Conservation (phyloP, 768 basidiomycete species). For the Mycena filopes region DNA sequence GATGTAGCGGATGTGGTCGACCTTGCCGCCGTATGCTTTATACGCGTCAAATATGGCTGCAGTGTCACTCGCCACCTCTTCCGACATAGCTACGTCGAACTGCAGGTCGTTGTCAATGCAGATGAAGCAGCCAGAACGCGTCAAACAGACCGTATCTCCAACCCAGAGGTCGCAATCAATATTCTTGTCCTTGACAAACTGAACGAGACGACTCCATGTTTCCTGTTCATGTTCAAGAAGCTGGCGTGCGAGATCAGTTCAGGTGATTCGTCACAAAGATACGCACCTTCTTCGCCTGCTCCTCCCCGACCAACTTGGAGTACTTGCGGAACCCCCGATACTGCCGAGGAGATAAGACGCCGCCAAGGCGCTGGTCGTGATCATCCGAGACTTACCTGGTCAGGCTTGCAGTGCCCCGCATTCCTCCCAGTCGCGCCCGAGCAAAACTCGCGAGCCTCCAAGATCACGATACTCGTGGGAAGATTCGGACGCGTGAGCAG, state of each 20-base stretch:
- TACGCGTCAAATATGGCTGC: conserved; percentile 23
- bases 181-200: conserved; percentile 29
- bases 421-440: conserved; percentile 66
- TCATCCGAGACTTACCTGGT: conserved; percentile 36
- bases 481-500: conserved; percentile 30
- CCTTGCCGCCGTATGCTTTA: conserved; percentile 34
- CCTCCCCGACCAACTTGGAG: conserved; percentile 48
- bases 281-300: conserved; percentile 28
- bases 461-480: conserved; percentile 55
- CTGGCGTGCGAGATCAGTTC: not conserved
- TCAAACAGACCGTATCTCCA: conserved; percentile 32
- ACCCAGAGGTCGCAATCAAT: conserved; percentile 39
- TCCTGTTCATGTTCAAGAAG: conserved; percentile 32
- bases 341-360: too few relatives aligned
- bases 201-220: conserved; percentile 29
- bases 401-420: conserved; percentile 62
- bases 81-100: conserved; percentile 33
- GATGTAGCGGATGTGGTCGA: conserved; percentile 33
- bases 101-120: not conserved
- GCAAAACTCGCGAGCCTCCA: conserved; percentile 71
- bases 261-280: not conserved
- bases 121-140: too few relatives aligned
- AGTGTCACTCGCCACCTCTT: conserved; percentile 21
- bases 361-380: too few relatives aligned
- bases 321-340: conserved; percentile 57